Evolutionary conservation across 345 rosid species (phyloP), one percentile per base, ranked within the genome.

Genomic region (Syzygium aromaticum): DNA sequence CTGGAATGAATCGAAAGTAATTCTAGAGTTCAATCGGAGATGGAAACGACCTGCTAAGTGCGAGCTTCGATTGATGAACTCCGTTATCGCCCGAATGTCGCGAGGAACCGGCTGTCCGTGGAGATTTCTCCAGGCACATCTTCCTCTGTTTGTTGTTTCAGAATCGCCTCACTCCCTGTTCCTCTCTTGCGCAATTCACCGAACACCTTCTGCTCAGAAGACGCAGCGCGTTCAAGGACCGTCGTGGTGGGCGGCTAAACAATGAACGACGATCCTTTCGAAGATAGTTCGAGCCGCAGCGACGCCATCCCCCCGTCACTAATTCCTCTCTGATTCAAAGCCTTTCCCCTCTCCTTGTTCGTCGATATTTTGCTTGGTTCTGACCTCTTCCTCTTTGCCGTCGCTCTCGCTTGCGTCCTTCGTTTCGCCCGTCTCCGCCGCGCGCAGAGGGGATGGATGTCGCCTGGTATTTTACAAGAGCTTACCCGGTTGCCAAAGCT

Each of bases 41-140:
- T 56, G 61, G 61, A 56, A 56, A 56, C 2, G 0, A 9, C 27
- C 5, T 2, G 59, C 11, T 3, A 22, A 54, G 11, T 22, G 22
- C 27, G 5, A 54, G 11, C 1, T 0, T 54, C 3, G 59, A 56
- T 56, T 5, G 5, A 56, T 23, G 5, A 5, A 56, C 5, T 8
- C 22, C 27, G 3, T 56, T 11, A 56, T 22, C 5, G 11, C 11
- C 11, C 2, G 11, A 54, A 54, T 54, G 59, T 54, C 59, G 8
- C 2, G 5, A 54, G 25, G 59, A 54, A 21, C 25, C 27, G 11
- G 59, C 27, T 22, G 59, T 22, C 0, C 2, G 11, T 54, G 57
- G 11, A 54, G 10, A 21, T 54, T 54, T 54, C 11, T 54, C 3
- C 0, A 3, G 27, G 59, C 0, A 0, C 59, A 4, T 21, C 59